Base-by-base conservation (phyloP, 257 asterid species). In the Nyctanthes arbortristis region DNA sequence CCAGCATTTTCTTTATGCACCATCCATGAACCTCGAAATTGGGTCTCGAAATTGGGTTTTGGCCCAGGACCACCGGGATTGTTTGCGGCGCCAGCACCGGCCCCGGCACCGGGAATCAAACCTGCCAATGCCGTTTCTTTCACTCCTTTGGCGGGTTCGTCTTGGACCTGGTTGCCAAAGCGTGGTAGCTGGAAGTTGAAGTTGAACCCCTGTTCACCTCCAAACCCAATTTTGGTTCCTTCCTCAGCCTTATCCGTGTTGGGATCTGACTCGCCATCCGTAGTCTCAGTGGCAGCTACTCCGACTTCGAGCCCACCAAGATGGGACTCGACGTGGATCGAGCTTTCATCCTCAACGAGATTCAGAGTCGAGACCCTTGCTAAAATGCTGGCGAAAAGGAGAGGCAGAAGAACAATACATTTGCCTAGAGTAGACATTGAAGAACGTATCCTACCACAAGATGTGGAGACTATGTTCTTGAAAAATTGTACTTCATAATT, bases 1-100 rank as follows among this genome's bases (percentile, higher is more conserved):
- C 97, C 97, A 0, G 89, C 75, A 77, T 89, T 84, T 43, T 65
- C 37, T 7, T 73, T 72, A 56, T 84, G 81, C 2, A 93, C 10
- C 73, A 25, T 63, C 96, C 97, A 93, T 0, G 64, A 11, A 1
- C 97, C 96, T 0, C 4, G 36, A 52, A 33, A 73, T 0, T 47
- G 39, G 1, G 80, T 75, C 13, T 35, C 45, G 3, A 78, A 70
- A 43, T 78, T 67, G 0, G 72, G 66, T 6, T 66, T 69, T 29
- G 29, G 28, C 4, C 5, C 32, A n/a, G n/a, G n/a, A n/a, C n/a
- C n/a, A n/a, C n/a, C n/a, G n/a, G n/a, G n/a, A n/a, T n/a, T n/a
- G 14, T 12, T 16, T 0, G 20, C 0, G 14, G 20, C 12, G 18
- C 22, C 12, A 1, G 34, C 40, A 0, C 10, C 66, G 2, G 20